Conservation (phyloP, 2,329 filamentous ascomycete species). For the Seiridium unicorne region DNA sequence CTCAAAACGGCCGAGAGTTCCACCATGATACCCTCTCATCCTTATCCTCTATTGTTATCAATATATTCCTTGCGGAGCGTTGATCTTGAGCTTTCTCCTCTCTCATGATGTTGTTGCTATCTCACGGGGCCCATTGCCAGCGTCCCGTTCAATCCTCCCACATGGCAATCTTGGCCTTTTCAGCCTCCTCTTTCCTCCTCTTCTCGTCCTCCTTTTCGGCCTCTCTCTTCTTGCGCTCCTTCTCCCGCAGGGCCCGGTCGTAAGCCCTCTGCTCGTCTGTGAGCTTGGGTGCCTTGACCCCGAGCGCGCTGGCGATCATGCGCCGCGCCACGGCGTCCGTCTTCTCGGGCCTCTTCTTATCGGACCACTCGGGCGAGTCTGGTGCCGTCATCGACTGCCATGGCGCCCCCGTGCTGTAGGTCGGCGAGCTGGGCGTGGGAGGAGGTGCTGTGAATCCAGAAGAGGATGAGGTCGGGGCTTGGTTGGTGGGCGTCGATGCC, state of each 20-base stretch:
- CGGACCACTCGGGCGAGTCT: constrained; percentile 8
- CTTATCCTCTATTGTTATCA: too few relatives aligned
- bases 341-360: constrained; percentile 70
- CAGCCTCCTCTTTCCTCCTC: constrained; percentile 60
- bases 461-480: background rate
- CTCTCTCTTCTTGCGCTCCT: constrained; percentile 76
- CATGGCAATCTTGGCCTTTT: constrained; percentile 77
- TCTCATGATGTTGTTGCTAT: background rate
- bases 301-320: constrained; percentile 86
- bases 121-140: background rate
- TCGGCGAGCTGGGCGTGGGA: constrained; percentile 64
- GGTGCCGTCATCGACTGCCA: constrained; percentile 17
- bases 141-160: constrained; percentile 67
- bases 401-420: constrained; percentile 26
- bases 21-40: too few relatives aligned
- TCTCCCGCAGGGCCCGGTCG: constrained; percentile 77
- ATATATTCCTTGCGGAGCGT: too few relatives aligned
- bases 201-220: constrained; percentile 67
- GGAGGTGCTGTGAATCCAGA: constrained; percentile 54
- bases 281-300: constrained; percentile 74
- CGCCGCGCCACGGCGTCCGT: constrained; percentile 87
- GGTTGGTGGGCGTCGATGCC: constrained; percentile 15
- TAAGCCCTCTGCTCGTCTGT: constrained; percentile 90
- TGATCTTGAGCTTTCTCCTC: background rate
- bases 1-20: too few relatives aligned